A percentile compares a stretch with the other conserved stretches of the same genome.
Evolutionary conservation across 1,284 basidiomycete species (phyloP).

Genomic region (Mrakiaceae sp.): DNA sequence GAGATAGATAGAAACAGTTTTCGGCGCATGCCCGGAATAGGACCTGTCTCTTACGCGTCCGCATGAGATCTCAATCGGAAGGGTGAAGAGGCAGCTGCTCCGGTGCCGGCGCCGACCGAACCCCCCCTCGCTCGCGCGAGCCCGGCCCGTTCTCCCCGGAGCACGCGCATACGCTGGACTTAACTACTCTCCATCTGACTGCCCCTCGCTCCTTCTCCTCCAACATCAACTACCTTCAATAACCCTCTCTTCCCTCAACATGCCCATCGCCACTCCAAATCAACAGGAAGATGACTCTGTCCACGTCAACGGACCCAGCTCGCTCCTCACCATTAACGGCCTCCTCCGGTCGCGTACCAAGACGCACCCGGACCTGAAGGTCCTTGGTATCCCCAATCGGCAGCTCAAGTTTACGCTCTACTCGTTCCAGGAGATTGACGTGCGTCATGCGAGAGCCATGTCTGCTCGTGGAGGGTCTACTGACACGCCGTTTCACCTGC

Average conservation of each 20-base stretch:
- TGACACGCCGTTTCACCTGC: not conserved
- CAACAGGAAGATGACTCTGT: too few relatives aligned
- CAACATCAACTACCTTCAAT: too few relatives aligned
- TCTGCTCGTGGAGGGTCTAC: not conserved
- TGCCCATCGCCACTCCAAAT: not conserved
- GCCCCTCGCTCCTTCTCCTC: not conserved
- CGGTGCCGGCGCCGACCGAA: too few relatives aligned
- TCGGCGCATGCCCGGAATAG: too few relatives aligned
- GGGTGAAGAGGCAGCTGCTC: too few relatives aligned
- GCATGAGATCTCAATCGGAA: too few relatives aligned
- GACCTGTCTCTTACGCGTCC: too few relatives aligned
- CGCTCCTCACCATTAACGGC: slow-evolving; percentile 12
- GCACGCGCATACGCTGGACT: too few relatives aligned
- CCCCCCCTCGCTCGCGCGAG: too few relatives aligned
- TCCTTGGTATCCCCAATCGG: slow-evolving; percentile 18
- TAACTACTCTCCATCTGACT: not conserved
- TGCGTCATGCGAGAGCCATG: not conserved
- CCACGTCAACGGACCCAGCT: not conserved
- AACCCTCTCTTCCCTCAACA: not conserved
- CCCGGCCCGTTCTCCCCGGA: too few relatives aligned
- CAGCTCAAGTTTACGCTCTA: slow-evolving; percentile 9
- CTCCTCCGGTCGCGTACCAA: slow-evolving; percentile 12
- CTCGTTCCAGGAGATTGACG: not conserved
- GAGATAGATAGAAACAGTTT: too few relatives aligned
- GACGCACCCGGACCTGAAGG: slow-evolving; percentile 10